Base-by-base conservation (phyloP, 768 basidiomycete species). In the Boletus rex-veris region DNA sequence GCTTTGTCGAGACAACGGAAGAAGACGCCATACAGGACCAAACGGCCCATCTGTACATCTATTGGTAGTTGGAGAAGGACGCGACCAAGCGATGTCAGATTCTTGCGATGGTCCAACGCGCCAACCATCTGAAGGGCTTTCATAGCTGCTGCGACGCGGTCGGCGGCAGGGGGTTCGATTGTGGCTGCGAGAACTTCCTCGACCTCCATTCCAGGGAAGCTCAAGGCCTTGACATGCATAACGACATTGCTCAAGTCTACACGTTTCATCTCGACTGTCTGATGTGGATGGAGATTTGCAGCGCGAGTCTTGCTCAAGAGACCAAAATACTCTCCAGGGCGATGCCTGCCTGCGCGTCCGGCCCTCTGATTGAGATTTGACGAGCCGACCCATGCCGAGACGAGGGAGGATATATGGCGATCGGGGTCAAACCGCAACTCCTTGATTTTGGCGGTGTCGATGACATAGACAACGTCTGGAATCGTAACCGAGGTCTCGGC, bases 401-500 rank as follows among this genome's bases (percentile, higher is more conserved):
- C 84, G 28, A 97, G 80, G 18, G 91, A 88, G 0, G 92, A 92
- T 74, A 96, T 88, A 60, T 90, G 90, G 24, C 90, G 79, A 46
- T 88, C 82, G 1, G 95, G 92, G 62, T 98, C 92, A 63, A 92
- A 98, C 15, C 84, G 80, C 63, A 89, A 82, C 70, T 95, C 90
- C 71, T 97, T 97, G 64, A 93, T 79, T 62, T 87, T 86, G 16
- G 82, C 95, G 0, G 89, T 81, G 64, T 98, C 96, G 41, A 98
- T 84, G 30, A 98, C 95, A 62, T 91, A 94, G 10, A 96, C 91
- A 24, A 97, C 91, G 59, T 96, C 91, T 1, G 93, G 93, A 60
- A 98, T 96, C 5, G 95, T 98, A 60, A 97, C 79, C 5, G 92
- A 94, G 4, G 94, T 95, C 72, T 98, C 95, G 12, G 94, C 94